Evolutionary conservation across 768 basidiomycete species (phyloP).

Genomic region (Mrakia gelida): DNA sequence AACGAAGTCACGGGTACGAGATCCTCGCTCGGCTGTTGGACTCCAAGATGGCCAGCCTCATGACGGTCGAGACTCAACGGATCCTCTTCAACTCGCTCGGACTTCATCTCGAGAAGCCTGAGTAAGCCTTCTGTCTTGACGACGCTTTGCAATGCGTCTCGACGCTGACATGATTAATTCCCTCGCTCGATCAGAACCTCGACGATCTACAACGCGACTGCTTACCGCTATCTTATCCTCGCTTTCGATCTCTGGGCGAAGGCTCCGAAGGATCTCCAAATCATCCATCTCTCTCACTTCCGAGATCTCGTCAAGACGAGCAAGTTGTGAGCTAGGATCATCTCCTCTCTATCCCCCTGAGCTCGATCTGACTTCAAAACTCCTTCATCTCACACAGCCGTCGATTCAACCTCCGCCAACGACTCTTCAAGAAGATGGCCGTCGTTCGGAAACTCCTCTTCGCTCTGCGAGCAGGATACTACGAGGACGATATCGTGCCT

Average conservation of each 20-base stretch:
- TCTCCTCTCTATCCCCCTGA: background rate
- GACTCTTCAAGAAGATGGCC: constrained; percentile 61
- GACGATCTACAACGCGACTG: constrained; percentile 73
- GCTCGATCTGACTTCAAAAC: background rate
- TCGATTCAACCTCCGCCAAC: constrained; percentile 70
- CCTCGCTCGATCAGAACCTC: constrained; percentile 57
- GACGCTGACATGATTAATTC: constrained; percentile 13
- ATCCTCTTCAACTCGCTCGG: constrained; percentile 81
- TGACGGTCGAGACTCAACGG: constrained; percentile 77
- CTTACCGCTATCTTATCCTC: constrained; percentile 75
- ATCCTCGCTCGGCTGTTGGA: constrained; percentile 70
- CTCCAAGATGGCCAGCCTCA: constrained; percentile 60
- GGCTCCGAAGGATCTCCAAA: constrained; percentile 67
- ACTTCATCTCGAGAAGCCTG: constrained; percentile 71
- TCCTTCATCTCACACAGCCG: constrained; percentile 39
- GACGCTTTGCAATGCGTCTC: background rate
- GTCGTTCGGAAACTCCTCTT: constrained; percentile 74
- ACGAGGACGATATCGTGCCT: constrained; percentile 53
- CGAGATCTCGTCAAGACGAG: constrained; percentile 66
- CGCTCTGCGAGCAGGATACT: constrained; percentile 74
- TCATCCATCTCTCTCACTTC: constrained; percentile 76
- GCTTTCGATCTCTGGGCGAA: constrained; percentile 87
- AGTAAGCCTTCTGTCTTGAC: constrained; percentile 52
- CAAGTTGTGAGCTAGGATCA: constrained; percentile 48
- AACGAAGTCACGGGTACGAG: constrained; percentile 80